Base-by-base conservation (phyloP, 2,329 filamentous ascomycete species). In the Graphium sp. region DNA sequence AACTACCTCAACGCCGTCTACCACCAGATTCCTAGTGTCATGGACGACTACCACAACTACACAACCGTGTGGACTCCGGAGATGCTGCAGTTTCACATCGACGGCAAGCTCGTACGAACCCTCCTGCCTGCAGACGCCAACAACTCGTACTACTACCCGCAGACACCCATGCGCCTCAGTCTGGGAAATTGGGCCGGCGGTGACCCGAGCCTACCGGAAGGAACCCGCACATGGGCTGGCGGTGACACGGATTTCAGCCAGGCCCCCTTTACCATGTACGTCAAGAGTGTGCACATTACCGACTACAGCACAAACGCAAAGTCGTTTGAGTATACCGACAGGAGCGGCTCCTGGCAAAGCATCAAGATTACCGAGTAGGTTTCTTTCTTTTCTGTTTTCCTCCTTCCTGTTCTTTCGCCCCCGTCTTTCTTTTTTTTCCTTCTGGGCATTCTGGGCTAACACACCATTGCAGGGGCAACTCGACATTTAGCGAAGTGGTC, bases 101-200 rank as follows among this genome's bases (percentile, higher is more conserved):
- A 91, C 40, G 71, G 71, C 38, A 53, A 55, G 6, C 58, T 66
- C 5, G 61, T 80, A 29, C 72, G 80, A 35, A 73, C 65, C 2
- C 56, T 81, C n/a, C 47, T 60, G 7, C 66, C 69, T 32, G 54
- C 52, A 15, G 69, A 77, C 28, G 68, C 71, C 33, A 64, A 73
- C 44, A 62, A 62, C 38, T 70, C 71, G 9, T 47, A 62, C 28
- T 65, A 66, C 44, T 85, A 69, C 47, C 80, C 80, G 0, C 80
- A 87, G 45, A 84, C 79, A 0, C 80, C 80, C 2, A 77, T 78
- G 72, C 67, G 69, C 28, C 49, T 81, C 28, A 71, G 68, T 29
- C 43, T 81, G 12, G 74, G 75, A 30, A 73, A 77, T 39, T 76
- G 70, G 63, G 66, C 74, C 29, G 62, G 68, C 32, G 61, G 73